Percentiles rank a stretch among this genome's conserved stretches.
Conservation (phyloP, 306 rosid genomes). For the Arachis stenosperma region DNA sequence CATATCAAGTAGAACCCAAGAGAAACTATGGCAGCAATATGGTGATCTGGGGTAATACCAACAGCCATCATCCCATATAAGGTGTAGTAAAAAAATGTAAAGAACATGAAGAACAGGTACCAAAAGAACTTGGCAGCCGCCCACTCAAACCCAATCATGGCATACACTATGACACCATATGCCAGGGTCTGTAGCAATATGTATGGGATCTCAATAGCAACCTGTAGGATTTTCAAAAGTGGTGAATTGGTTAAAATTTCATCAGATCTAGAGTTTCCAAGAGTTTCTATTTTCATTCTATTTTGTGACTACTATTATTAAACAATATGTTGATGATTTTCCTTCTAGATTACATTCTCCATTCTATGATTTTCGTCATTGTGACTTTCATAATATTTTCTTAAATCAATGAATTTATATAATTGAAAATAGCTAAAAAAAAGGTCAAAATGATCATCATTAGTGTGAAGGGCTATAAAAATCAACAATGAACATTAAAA, state of each 20-base stretch:
- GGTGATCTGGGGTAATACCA: conserved; percentile 73
- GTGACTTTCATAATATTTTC: no score
- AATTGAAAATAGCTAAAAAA: no score
- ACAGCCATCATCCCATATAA: conserved; percentile 90
- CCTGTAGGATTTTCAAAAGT: conserved; percentile 52
- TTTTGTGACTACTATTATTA: no score
- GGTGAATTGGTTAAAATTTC: conserved; percentile 21
- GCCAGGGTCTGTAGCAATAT: conserved; percentile 61
- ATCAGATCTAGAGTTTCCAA: background rate
- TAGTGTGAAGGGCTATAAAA: background rate
- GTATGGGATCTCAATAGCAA: conserved; percentile 76
- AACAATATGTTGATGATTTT: no score
- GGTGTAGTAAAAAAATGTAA: conserved; percentile 74
- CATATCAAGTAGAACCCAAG: conserved; percentile 70
- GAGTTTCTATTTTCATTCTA: conserved; percentile 6
- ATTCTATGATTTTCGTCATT: no score
- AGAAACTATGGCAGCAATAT: conserved; percentile 67
- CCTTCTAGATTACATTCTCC: no score
- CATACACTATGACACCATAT: conserved; percentile 74
- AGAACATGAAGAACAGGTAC: conserved; percentile 85
- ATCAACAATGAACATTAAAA: no score
- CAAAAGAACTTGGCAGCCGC: conserved; percentile 66
- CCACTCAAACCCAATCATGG: conserved; percentile 81
- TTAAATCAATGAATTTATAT: no score
- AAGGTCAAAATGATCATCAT: no score